phyloP scores from a whole-genome alignment of 73 alveolate genomes.

The Loxodes magnus region DNA sequence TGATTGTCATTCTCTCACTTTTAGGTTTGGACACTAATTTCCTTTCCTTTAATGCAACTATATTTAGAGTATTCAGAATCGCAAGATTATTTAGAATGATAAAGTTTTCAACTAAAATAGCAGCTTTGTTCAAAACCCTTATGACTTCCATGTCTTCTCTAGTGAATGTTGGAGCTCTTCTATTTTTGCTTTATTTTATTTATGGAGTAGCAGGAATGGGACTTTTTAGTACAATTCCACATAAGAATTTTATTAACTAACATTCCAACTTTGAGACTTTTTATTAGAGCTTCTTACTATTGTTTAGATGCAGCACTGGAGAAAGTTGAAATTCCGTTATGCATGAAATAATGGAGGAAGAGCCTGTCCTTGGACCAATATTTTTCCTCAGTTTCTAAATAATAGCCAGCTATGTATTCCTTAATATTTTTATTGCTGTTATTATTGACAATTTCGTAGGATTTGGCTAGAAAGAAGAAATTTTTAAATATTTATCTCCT shows the following conservation, averaged over 20 bases:
- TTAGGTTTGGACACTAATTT: not conserved
- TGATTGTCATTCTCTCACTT: constrained; percentile 19
- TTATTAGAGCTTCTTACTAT: constrained; percentile 17
- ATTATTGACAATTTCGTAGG: constrained; percentile 30
- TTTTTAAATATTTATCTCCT: constrained; percentile 10
- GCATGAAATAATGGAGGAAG: constrained; percentile 30
- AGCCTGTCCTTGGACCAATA: constrained; percentile 15
- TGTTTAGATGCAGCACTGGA: constrained; percentile 34
- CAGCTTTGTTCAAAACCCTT: not conserved
- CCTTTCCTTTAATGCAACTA: constrained; percentile 15
- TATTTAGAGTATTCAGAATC: constrained; percentile 24
- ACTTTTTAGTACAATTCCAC: constrained; percentile 19
- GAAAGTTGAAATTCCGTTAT: constrained; percentile 34
- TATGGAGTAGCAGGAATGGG: constrained; percentile 48
- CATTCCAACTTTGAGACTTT: constrained; percentile 35
- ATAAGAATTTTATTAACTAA: not conserved
- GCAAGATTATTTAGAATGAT: constrained; percentile 16
- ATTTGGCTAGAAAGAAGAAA: constrained; percentile 23
- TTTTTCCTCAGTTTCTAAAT: constrained; percentile 25
- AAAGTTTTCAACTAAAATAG: not conserved
- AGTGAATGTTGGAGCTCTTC: constrained; percentile 15
- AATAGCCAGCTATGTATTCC: constrained; percentile 26
- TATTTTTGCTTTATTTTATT: constrained; percentile 23
- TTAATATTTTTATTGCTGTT: constrained; percentile 51
- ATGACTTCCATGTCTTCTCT: constrained; percentile 4